Conservation (phyloP, 371 early-diverging fungal species). For the Massospora cicadina region DNA sequence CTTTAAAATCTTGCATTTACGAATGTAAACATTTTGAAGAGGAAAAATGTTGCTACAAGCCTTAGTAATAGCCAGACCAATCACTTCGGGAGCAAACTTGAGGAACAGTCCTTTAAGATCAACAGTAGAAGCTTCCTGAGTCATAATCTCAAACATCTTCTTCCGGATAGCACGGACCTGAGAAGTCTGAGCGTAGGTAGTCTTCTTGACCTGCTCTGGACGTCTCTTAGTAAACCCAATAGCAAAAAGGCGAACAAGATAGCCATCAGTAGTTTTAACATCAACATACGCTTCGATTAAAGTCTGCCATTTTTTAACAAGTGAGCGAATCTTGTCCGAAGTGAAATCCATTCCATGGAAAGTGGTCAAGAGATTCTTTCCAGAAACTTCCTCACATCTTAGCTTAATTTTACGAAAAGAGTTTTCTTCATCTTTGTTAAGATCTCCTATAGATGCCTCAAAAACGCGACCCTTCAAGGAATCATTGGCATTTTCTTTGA, state of each 20-base stretch:
- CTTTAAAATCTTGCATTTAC: constrained; percentile 99
- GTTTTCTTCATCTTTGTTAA: constrained; percentile 88
- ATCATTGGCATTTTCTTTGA: constrained; percentile 85
- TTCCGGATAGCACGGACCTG: constrained; percentile 99
- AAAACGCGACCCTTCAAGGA: constrained; percentile 94
- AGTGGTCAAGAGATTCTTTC: constrained; percentile 97
- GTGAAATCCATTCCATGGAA: constrained; percentile 99
- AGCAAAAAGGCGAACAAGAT: constrained; percentile 94
- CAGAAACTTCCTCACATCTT: constrained; percentile 94
- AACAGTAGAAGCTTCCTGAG: constrained; percentile 69
- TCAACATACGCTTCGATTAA: constrained; percentile 97
- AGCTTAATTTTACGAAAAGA: constrained; percentile 98
- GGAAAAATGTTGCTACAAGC: constrained; percentile 96
- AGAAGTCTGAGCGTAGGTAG: constrained; percentile 93
- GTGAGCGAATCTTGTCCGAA: constrained; percentile 98
- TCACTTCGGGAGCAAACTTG: constrained; percentile 81
- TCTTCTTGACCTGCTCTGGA: constrained; percentile 92
- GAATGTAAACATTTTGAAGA: constrained; percentile 93
- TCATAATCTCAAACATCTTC: constrained; percentile 99
- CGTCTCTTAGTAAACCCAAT: constrained; percentile 97
- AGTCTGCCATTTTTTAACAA: constrained; percentile 99
- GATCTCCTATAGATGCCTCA: constrained; percentile 96
- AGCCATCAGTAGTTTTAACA: constrained; percentile 99
- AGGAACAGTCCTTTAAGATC: constrained; percentile 94
- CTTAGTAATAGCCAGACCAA: constrained; percentile 97